These are phyloP conservation scores for Neurospora sublineolata DNA, from an alignment of 495 filamentous ascomycete genomes.

Conservation along the genomic window DNA sequence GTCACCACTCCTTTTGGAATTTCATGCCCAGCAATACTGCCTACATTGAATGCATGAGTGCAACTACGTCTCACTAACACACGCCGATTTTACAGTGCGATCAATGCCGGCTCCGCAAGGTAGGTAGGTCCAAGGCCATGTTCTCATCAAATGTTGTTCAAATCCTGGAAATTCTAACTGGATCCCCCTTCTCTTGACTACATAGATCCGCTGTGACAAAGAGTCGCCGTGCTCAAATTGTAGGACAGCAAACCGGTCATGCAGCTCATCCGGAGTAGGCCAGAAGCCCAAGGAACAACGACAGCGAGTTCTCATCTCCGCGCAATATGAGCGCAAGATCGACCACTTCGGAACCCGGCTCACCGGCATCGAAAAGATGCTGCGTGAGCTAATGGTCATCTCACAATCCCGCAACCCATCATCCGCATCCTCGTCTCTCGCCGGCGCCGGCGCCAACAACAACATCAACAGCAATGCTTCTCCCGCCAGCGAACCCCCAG, in stretches of 20 bases:
- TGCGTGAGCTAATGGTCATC: constrained; percentile 30
- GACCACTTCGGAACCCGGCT: constrained; percentile 54
- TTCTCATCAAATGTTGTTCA: neutral
- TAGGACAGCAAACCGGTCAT: constrained; percentile 41
- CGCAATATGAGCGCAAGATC: constrained; percentile 62
- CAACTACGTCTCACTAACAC: neutral
- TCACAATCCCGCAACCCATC: constrained; percentile 3
- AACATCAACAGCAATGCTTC: neutral
- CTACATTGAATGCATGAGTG: neutral
- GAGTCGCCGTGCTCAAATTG: constrained; percentile 56
- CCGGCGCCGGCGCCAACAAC: neutral
- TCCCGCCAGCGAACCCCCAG: neutral
- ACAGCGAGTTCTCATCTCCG: constrained; percentile 54
- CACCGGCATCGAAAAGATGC: constrained; percentile 43
- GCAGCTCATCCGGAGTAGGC: constrained; percentile 49
- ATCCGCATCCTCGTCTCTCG: constrained; percentile 1
- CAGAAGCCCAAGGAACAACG: constrained; percentile 47
- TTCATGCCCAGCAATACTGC: neutral
- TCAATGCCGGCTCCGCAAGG: constrained; percentile 25
- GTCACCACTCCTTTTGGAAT: neutral
- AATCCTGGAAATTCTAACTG: neutral
- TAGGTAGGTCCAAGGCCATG: constrained; percentile 2
- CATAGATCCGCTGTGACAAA: constrained; percentile 57
- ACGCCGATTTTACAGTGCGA: constrained; percentile 15
- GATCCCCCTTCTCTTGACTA: neutral